Percentiles rank a stretch among this genome's conserved stretches.
phyloP scores from a whole-genome alignment of 768 basidiomycete species.

The Tricholoma furcatifolium region DNA sequence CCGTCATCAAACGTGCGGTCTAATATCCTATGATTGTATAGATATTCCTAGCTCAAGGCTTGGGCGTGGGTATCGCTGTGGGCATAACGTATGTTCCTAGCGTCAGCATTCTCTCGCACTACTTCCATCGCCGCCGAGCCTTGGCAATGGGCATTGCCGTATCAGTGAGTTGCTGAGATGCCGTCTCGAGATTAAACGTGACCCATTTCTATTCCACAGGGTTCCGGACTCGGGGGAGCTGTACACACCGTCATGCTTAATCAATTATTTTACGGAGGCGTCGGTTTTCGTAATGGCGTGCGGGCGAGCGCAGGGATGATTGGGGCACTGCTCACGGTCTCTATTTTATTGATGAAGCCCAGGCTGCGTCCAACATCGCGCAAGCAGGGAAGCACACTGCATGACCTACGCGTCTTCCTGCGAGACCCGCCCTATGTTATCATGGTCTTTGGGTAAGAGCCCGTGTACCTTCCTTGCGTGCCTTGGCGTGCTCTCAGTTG shows the following conservation, averaged over 20 bases:
- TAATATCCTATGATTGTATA: slow-evolving; percentile 14
- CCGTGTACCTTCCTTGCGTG: neutral
- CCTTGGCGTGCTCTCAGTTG: neutral
- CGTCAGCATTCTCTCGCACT: slow-evolving; percentile 45
- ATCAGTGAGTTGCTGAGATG: slow-evolving; percentile 28
- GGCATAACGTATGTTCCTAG: slow-evolving; percentile 48
- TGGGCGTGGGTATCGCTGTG: slow-evolving; percentile 44
- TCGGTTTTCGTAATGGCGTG: slow-evolving; percentile 51
- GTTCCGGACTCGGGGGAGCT: slow-evolving; percentile 57
- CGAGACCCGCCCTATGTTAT: slow-evolving; percentile 43
- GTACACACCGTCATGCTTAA: slow-evolving; percentile 68
- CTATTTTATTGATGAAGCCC: slow-evolving; percentile 33
- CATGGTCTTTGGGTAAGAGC: slow-evolving; percentile 36
- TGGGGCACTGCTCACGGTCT: slow-evolving; percentile 27
- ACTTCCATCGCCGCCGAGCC: slow-evolving; percentile 45
- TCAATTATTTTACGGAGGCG: slow-evolving; percentile 40
- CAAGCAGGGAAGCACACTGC: slow-evolving; percentile 25
- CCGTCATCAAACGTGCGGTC: neutral
- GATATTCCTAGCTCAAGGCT: slow-evolving; percentile 48
- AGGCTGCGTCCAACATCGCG: slow-evolving; percentile 37
- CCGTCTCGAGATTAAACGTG: slow-evolving; percentile 1
- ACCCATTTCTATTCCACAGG: slow-evolving; percentile 29
- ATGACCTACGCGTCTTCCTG: slow-evolving; percentile 32
- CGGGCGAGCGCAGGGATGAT: slow-evolving; percentile 38
- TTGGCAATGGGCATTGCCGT: slow-evolving; percentile 51